phyloP scores from a whole-genome alignment of 2,329 filamentous ascomycete genomes.

The Ophiocordyceps camponoti-saundersi region DNA sequence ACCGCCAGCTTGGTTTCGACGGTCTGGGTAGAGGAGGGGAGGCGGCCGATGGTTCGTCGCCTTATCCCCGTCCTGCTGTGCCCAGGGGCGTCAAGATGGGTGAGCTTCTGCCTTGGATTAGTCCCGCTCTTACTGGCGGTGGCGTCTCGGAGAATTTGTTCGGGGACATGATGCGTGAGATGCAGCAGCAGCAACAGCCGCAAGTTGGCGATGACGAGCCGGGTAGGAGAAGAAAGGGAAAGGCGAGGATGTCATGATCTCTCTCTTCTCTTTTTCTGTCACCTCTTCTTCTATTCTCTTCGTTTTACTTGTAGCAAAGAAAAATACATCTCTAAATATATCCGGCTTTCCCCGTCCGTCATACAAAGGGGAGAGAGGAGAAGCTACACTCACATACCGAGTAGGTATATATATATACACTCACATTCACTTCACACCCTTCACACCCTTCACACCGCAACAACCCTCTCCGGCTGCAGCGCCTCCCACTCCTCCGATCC shows the following conservation, averaged over 20 bases:
- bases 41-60: no score
- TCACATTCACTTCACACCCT: background rate
- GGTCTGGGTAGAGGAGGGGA: no score
- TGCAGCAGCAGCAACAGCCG: conserved; percentile 27
- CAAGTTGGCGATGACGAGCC: conserved; percentile 11
- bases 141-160: conserved; percentile 90
- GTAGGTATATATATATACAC: no score
- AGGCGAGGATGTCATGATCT: no score
- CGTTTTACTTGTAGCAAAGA: no score
- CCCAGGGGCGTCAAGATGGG: conserved; percentile 87
- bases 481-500: conserved; percentile 39
- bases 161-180: conserved; percentile 93
- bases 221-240: conserved; percentile 26
- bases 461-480: conserved; percentile 8
- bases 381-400: conserved; percentile 20
- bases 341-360: no score
- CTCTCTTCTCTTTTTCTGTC: no score
- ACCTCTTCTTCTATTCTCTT: no score
- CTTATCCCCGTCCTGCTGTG: conserved; percentile 54
- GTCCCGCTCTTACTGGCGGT: conserved; percentile 76
- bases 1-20: no score
- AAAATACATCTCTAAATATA: no score
- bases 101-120: conserved; percentile 70
- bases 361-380: no score
- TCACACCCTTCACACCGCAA: background rate